Base-by-base conservation (phyloP, 176 grass and related monocot genomes). In the Pontederia crassipes region DNA sequence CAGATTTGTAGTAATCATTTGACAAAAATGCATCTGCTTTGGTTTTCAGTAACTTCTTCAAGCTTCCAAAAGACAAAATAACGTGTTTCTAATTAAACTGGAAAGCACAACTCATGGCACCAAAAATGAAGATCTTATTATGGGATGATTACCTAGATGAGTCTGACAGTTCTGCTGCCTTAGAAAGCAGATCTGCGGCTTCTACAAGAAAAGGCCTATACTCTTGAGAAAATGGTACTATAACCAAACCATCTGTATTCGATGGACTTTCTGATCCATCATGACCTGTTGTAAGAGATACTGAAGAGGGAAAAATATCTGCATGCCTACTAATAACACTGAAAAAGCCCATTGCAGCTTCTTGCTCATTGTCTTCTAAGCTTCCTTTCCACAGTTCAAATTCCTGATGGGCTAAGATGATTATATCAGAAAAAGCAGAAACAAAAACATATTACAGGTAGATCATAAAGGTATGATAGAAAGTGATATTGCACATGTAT, bases 1-100 rank as follows among this genome's bases (percentile, higher is more conserved):
- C 86, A 78, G 86, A 96, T 78, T 90, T 86, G 77, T 96, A 90
- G 65, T 96, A 96, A 57, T 96, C 75, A 79, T 96, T 90, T 62
- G 86, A 96, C 59, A 90, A 69, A 62, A 96, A 96, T 65, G 86
- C 91, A 75, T 96, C 46, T 7, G 80, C 91, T 81, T 96, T 96
- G 62, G 91, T 72, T 80, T 54, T 87, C 51, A 96, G 79, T 46
- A 96, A 79, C 65, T 79, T 79, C 75, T 87, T 96, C 67, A 96
- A 82, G 70, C 91, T 95, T 48, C 52, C 52, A 66, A 20, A 83
- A 73, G 58, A 72, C 46, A 52, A 58, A 83, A 67, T 48, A 12
- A 51, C 65, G 52, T 20, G 54, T 51, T 12, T 60, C 47, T 73
- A 57, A 15, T 65, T 8, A 70, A 10, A 62, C 60, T 58, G 0